phyloP scores from a whole-genome alignment of 345 rosid genomes.

The Anacardium occidentale region DNA sequence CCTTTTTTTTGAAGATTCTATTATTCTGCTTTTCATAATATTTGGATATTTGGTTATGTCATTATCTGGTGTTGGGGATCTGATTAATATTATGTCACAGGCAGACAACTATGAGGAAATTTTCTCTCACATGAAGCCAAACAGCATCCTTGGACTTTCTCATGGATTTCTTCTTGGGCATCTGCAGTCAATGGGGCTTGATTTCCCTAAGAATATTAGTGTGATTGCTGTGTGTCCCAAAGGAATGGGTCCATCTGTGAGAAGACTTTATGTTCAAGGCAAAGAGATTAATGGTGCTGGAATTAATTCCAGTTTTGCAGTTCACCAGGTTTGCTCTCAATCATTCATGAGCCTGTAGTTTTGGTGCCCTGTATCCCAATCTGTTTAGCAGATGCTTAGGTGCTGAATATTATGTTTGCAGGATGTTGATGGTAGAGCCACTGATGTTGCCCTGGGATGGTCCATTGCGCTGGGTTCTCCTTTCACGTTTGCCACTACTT shows the following conservation, averaged over 20 bases:
- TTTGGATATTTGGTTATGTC: not conserved
- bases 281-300: conserved; percentile 94
- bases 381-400: not conserved
- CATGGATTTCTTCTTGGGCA: conserved; percentile 92
- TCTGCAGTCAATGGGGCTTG: conserved; percentile 67
- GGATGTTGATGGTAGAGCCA: conserved; percentile 93
- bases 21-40: not conserved
- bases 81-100: conserved; percentile 37
- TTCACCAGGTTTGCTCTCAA: conserved; percentile 62
- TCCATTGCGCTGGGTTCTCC: conserved; percentile 95
- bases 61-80: not conserved
- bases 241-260: conserved; percentile 90
- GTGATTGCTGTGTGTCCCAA: conserved; percentile 87
- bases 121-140: conserved; percentile 88
- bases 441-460: conserved; percentile 89
- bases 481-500: conserved; percentile 79
- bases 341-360: not conserved
- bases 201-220: conserved; percentile 78
- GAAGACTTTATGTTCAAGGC: conserved; percentile 89
- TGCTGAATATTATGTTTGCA: conserved; percentile 21
- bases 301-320: conserved; percentile 84
- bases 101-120: conserved; percentile 82
- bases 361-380: not conserved
- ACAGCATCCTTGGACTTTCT: conserved; percentile 91
- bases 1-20: not conserved